These are phyloP conservation scores for Fusarium irregulare DNA, from an alignment of 2,329 filamentous ascomycete genomes.

Conservation along the genomic window DNA sequence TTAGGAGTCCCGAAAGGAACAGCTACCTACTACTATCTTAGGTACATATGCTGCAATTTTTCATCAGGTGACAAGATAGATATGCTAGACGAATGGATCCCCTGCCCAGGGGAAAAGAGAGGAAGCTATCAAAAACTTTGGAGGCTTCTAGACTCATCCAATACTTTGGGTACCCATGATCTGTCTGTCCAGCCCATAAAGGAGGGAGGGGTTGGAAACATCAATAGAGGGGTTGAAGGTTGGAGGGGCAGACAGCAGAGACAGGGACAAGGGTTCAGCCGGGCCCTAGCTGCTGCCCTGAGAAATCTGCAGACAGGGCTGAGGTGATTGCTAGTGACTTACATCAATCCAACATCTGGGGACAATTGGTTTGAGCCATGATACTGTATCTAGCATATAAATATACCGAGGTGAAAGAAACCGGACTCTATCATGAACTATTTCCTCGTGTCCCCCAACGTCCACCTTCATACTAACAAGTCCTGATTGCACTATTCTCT, in stretches of 20 bases:
- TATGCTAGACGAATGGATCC: slow-evolving; percentile 8
- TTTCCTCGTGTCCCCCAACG: neutral
- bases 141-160: slow-evolving; percentile 17
- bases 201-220: slow-evolving; percentile 10
- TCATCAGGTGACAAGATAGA: neutral
- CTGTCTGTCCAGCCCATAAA: neutral
- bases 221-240: slow-evolving; percentile 13
- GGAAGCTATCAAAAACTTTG: neutral
- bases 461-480: neutral
- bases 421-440: neutral
- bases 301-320: slow-evolving; percentile 10
- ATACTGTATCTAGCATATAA: neutral
- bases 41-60: neutral
- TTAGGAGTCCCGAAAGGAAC: neutral
- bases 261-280: neutral
- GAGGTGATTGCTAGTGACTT: neutral
- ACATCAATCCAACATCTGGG: neutral
- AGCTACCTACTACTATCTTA: neutral
- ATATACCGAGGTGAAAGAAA: neutral
- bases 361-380: neutral
- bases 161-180: neutral
- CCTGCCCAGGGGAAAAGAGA: neutral
- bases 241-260: slow-evolving; percentile 13
- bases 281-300: slow-evolving; percentile 1
- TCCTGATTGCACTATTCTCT: neutral